A percentile compares a stretch with the other conserved stretches of the same genome.
Conservation (phyloP, 805 yeast genomes). For the Teunomyces gatunensis region DNA sequence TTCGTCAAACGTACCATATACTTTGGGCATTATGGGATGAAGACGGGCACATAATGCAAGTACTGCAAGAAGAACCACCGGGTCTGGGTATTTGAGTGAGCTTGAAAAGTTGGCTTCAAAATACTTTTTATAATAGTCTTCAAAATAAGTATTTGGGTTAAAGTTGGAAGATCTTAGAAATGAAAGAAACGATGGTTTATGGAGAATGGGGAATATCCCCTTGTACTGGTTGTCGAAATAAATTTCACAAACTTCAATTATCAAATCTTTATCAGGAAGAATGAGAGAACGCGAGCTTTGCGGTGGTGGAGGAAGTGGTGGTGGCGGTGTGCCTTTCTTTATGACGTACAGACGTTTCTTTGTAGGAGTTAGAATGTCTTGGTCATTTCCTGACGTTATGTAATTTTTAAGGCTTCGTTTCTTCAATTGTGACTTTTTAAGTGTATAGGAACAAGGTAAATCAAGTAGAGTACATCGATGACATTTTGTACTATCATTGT, state of each 20-base stretch:
- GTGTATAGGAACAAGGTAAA: constrained; percentile 18
- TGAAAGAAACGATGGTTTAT: constrained; percentile 19
- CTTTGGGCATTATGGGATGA: constrained; percentile 26
- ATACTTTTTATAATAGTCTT: constrained; percentile 12
- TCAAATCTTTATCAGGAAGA: constrained; percentile 14
- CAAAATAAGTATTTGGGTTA: constrained; percentile 17
- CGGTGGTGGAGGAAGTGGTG: neutral
- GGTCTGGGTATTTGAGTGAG: constrained; percentile 20
- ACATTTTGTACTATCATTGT: constrained; percentile 10
- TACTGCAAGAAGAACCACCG: constrained; percentile 32
- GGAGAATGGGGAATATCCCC: constrained; percentile 24
- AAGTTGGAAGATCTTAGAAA: constrained; percentile 19
- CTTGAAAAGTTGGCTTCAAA: constrained; percentile 11
- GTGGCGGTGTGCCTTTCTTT: neutral
- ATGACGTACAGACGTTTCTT: neutral
- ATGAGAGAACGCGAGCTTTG: neutral
- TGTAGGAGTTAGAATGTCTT: neutral
- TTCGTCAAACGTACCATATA: constrained; percentile 33
- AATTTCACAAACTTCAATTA: constrained; percentile 20
- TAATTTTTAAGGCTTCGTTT: constrained; percentile 9
- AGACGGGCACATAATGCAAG: constrained; percentile 35
- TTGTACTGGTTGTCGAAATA: constrained; percentile 25
- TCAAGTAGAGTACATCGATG: constrained; percentile 17
- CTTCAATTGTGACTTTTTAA: constrained; percentile 19
- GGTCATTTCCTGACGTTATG: neutral